Conservation (phyloP, 257 asterid species). For the Petunia axillaris region DNA sequence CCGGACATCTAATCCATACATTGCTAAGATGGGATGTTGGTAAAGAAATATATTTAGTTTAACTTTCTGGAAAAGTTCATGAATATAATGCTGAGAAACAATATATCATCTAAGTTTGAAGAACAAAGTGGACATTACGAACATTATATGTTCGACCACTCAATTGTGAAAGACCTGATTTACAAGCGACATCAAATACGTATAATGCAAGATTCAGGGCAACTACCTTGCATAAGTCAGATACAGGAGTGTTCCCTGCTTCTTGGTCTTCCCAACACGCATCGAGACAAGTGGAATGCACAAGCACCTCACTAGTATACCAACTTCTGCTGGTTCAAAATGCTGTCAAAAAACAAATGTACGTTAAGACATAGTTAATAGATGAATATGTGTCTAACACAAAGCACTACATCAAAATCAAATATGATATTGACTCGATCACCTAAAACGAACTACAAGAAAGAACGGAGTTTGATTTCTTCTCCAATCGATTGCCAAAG, state of each 20-base stretch:
- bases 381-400: no score
- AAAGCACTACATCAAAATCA: no score
- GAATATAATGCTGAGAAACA: no score
- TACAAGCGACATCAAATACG: background rate
- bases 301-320: constrained; percentile 84
- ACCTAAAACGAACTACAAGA: no score
- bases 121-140: background rate
- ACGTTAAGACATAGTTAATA: no score
- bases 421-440: no score
- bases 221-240: constrained; percentile 81
- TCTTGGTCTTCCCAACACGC: constrained; percentile 84
- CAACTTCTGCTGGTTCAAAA: constrained; percentile 92
- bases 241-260: constrained; percentile 67
- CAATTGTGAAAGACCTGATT: no score
- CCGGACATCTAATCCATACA: background rate
- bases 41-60: background rate
- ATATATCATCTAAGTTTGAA: no score
- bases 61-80: background rate
- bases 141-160: background rate
- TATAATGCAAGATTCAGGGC: constrained; percentile 16
- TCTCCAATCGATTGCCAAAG: no score
- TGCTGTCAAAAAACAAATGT: constrained; percentile 54
- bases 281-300: constrained; percentile 88
- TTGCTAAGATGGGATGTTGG: background rate
- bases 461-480: no score